A percentile compares a stretch with the other conserved stretches of the same genome.
These are phyloP conservation scores for Backusella sp. DNA, from an alignment of 192 early-diverging fungal species.

Conservation along the genomic window DNA sequence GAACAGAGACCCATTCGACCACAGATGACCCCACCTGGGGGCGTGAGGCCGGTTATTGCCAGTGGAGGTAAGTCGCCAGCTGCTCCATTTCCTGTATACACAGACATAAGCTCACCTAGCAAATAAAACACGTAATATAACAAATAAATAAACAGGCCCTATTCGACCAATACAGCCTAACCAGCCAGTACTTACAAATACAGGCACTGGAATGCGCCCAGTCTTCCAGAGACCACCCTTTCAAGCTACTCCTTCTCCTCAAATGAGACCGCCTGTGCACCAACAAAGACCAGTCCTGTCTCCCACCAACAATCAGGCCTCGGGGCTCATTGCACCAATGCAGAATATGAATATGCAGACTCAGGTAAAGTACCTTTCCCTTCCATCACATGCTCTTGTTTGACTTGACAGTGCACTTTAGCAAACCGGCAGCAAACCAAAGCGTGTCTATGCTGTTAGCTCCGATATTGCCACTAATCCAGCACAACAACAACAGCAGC, in stretches of 20 bases:
- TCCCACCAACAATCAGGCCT: neutral
- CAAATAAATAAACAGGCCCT: neutral
- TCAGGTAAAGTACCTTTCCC: neutral
- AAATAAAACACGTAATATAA: constrained; percentile 1
- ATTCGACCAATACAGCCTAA: neutral
- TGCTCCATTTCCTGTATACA: too few species aligned
- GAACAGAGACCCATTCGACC: neutral
- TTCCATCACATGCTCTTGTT: neutral
- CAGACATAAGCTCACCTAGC: neutral
- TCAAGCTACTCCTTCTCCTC: neutral
- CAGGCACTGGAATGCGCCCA: neutral
- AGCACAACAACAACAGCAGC: constrained; percentile 17
- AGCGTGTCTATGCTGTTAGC: constrained; percentile 29
- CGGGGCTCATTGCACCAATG: constrained; percentile 19
- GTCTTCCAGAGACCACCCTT: neutral
- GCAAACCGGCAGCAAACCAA: constrained; percentile 2
- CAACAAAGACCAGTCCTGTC: neutral
- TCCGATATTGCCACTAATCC: constrained; percentile 28
- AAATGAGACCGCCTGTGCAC: neutral
- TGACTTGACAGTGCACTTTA: neutral
- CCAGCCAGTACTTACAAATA: neutral
- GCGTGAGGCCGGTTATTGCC: neutral
- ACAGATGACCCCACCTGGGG: neutral
- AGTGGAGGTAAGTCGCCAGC: neutral
- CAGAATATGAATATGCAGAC: constrained; percentile 27